Evolutionary conservation across 1,284 basidiomycete genomes (phyloP).

Genomic region (Rhodotorula sp.): DNA sequence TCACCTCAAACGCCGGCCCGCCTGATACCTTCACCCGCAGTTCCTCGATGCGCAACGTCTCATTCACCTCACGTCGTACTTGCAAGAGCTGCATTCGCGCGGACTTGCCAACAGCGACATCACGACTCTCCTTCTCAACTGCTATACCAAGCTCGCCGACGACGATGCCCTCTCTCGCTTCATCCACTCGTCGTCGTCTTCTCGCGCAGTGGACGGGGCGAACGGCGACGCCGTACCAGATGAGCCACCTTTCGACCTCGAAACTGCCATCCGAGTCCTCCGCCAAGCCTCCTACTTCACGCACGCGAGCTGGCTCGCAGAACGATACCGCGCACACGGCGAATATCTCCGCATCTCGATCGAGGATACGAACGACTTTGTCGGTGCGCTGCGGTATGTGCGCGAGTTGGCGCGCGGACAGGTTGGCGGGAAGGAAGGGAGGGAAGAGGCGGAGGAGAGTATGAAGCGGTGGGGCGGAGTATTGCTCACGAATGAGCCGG

Average conservation of each 20-base stretch:
- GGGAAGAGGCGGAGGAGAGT: slow-evolving; percentile 52
- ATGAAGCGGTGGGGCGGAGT: slow-evolving; percentile 49
- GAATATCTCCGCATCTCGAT: slow-evolving; percentile 93
- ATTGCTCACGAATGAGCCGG: slow-evolving; percentile 75
- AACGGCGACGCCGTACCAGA: neutral
- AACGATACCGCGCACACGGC: slow-evolving; percentile 84
- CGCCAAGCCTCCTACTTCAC: slow-evolving; percentile 94
- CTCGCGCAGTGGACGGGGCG: slow-evolving; percentile 6
- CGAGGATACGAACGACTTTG: slow-evolving; percentile 81
- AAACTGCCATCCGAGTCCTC: slow-evolving; percentile 94
- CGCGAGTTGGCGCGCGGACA: slow-evolving; percentile 68
- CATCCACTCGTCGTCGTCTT: slow-evolving; percentile 66
- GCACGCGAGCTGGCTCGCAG: slow-evolving; percentile 90
- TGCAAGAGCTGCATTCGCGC: slow-evolving; percentile 88
- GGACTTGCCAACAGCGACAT: slow-evolving; percentile 94
- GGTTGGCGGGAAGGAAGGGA: slow-evolving; percentile 36
- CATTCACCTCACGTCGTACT: slow-evolving; percentile 87
- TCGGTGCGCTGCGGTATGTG: slow-evolving; percentile 78
- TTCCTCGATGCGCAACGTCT: slow-evolving; percentile 96
- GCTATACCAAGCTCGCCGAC: slow-evolving; percentile 95
- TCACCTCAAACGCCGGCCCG: neutral
- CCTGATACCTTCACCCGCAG: slow-evolving; percentile 52
- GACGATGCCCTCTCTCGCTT: slow-evolving; percentile 83
- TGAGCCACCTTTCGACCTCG: slow-evolving; percentile 91
- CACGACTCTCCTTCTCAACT: slow-evolving; percentile 90